A percentile compares a stretch with the other conserved stretches of the same genome.
These are phyloP conservation scores for Phytomonas sp. DNA, from an alignment of 208 protist genomes.

Conservation along the genomic window DNA sequence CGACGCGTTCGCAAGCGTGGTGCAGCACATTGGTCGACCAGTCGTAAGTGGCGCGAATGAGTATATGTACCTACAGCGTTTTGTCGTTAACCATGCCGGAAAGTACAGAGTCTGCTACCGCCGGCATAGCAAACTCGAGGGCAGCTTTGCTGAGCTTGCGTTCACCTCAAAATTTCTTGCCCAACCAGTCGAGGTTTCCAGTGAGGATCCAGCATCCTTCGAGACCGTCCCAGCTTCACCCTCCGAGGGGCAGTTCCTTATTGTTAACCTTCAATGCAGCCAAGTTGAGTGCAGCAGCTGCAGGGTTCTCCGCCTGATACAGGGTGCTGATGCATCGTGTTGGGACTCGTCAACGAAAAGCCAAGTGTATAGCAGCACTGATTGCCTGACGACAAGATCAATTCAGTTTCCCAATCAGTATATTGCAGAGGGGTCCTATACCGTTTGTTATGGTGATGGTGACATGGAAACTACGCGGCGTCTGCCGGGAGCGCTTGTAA, in stretches of 20 bases:
- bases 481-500: conserved; percentile 48
- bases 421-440: conserved; percentile 55
- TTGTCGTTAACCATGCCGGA: conserved; percentile 53
- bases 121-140: conserved; percentile 12
- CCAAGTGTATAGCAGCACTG: conserved; percentile 46
- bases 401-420: conserved; percentile 70
- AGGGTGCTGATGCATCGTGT: conserved; percentile 51
- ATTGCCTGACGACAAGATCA: conserved; percentile 37
- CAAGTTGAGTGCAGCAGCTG: conserved; percentile 46
- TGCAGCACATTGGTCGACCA: conserved; percentile 29
- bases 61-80: conserved; percentile 28
- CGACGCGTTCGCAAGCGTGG: conserved; percentile 8
- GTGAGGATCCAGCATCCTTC: conserved; percentile 39
- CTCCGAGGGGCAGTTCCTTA: conserved; percentile 61
- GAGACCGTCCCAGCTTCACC: conserved; percentile 30
- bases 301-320: conserved; percentile 49
- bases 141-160: background rate
- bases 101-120: conserved; percentile 82
- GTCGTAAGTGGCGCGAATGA: conserved; percentile 15
- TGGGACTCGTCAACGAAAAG: conserved; percentile 27
- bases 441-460: conserved; percentile 63
- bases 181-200: conserved; percentile 21
- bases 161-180: conserved; percentile 22
- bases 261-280: conserved; percentile 42
- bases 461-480: conserved; percentile 28